Percentiles rank a stretch among this genome's conserved stretches.
Evolutionary conservation across 139 green algal species (phyloP).

Genomic region (Tetradesmus obliquus): DNA sequence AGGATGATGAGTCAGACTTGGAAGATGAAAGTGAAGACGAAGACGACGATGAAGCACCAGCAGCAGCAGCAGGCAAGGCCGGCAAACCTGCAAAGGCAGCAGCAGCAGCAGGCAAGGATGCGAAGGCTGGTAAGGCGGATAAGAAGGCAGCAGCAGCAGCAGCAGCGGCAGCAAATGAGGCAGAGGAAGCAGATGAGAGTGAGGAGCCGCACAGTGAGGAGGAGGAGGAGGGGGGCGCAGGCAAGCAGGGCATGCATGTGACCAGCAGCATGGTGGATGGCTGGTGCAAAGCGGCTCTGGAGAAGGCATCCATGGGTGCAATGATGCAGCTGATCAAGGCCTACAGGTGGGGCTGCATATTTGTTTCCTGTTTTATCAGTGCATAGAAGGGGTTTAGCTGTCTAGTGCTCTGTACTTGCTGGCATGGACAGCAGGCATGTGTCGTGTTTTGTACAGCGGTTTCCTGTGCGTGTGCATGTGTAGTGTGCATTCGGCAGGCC

Average conservation of each 20-base stretch:
- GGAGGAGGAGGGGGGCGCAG: constrained; percentile 1
- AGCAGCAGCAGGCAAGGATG: background rate
- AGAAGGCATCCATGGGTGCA: constrained; percentile 61
- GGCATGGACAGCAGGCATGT: background rate
- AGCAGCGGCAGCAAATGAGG: constrained; percentile 41
- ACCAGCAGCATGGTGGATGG: constrained; percentile 78
- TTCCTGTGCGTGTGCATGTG: background rate
- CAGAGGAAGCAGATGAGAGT: constrained; percentile 32
- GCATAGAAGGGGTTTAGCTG: too few relatives aligned
- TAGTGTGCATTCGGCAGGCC: background rate
- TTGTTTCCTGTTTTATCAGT: background rate
- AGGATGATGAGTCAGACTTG: constrained; percentile 57
- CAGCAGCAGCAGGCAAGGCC: background rate
- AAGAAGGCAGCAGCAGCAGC: background rate
- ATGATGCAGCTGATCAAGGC: constrained; percentile 77
- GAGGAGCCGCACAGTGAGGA: constrained; percentile 31
- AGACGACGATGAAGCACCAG: background rate
- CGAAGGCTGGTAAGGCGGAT: background rate
- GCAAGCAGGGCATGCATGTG: constrained; percentile 47
- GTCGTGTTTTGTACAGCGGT: background rate
- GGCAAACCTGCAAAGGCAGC: constrained; percentile 14
- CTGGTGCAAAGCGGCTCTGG: constrained; percentile 71
- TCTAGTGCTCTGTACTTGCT: background rate
- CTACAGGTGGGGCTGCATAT: constrained; percentile 87
- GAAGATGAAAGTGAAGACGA: constrained; percentile 42